Evolutionary conservation across 768 basidiomycete species (phyloP).

Genomic region (Kwoniella sp.): DNA sequence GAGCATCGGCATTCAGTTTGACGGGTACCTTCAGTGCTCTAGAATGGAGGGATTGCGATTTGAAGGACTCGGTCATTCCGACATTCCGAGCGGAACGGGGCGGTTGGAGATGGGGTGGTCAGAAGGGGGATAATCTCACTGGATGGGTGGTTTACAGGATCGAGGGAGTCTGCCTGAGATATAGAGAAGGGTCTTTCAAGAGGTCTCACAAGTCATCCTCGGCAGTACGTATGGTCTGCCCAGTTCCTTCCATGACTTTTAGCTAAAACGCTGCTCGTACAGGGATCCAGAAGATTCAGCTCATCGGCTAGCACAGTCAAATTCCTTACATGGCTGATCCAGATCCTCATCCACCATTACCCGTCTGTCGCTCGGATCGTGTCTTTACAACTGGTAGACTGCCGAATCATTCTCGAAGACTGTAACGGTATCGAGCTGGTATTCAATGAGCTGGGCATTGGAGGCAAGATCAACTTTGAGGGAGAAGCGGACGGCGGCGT

Average conservation of each 20-base stretch:
- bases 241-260: too few relatives aligned
- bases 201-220: not conserved
- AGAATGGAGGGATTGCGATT: constrained; percentile 37
- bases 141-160: constrained; percentile 35
- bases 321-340: constrained; percentile 18
- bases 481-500: constrained; percentile 8
- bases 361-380: constrained; percentile 30
- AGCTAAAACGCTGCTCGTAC: not conserved
- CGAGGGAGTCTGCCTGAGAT: constrained; percentile 34
- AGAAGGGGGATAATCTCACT: constrained; percentile 23
- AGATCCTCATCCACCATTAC: constrained; percentile 41
- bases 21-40: constrained; percentile 30
- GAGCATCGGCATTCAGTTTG: constrained; percentile 12
- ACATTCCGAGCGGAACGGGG: constrained; percentile 37
- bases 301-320: not conserved
- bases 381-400: constrained; percentile 26
- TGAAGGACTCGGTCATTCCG: constrained; percentile 22
- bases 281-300: not conserved
- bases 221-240: not conserved
- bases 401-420: constrained; percentile 26
- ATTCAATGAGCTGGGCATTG: constrained; percentile 19
- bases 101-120: constrained; percentile 37
- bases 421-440: constrained; percentile 23
- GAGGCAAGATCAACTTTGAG: constrained; percentile 31
- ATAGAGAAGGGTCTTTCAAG: constrained; percentile 3